Base-by-base conservation (phyloP, 75 land plant genomes). In the Chamaecyparis obtusa region DNA sequence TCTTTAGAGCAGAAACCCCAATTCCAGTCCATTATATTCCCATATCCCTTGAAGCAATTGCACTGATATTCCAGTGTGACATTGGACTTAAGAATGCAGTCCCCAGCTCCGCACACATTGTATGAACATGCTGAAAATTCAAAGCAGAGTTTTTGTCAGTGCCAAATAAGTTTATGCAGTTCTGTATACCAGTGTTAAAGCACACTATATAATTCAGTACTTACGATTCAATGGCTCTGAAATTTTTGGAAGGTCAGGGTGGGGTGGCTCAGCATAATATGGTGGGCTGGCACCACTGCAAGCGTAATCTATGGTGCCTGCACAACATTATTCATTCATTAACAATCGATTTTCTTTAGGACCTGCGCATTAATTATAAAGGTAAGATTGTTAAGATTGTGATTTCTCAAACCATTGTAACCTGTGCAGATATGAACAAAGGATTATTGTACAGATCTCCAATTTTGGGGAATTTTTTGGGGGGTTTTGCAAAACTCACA, bases 221-320 rank as follows among this genome's bases (percentile, higher is more conserved):
- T 78, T 39, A 78, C 81, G 81, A 17, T 19, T 39, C 19, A 78
- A 78, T 19, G 27, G 46, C 39, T 78, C 46, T 16, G 8, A 16
- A 14, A 39, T 16, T 19, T 78, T 19, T 5, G 41, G 44, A 78
- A 9, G 81, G 27, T 21, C 5, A 78, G 81, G 41, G 21, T 24
- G 19, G 21, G 44, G 41, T 37, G 81, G 2, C 36, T 43, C 46
- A 10, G 43, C 81, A 17, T 5, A 8, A 39, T 24, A 36, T 17
- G 41, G 14, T 1, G 6, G 9, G 8, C 44, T 78, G 46, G 24
- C 41, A 43, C 27, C 4, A 35, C 24, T 19, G 81, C 81, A 78
- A 78, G 33, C 19, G 81, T 78, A 78, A 78, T 78, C 81, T 36
- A 78, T 37, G 81, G 44, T 78, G 43, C 81, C 81, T 78, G 81